Base-by-base conservation (phyloP, 345 rosid species). In the Zanthoxylum bungeanum region DNA sequence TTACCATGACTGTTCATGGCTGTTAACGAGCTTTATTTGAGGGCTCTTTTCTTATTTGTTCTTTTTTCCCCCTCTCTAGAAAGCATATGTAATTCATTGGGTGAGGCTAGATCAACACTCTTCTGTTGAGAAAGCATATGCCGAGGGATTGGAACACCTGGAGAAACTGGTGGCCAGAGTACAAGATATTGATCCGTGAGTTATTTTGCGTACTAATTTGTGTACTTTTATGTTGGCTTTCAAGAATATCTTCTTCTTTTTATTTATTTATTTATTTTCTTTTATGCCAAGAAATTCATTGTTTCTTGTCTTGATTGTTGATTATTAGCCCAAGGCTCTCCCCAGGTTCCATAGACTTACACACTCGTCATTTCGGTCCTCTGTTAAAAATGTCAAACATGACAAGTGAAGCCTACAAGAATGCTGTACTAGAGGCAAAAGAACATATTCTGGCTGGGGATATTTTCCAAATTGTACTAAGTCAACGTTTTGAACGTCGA, bases 391-490 rank as follows among this genome's bases (percentile, higher is more conserved):
- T 82, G 21, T 90, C 98, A 21, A 92, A 77, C 76, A 91, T 95
- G 88, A 79, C 86, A 24, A 63, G 86, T 6, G 92, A 89, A 47
- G 97, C 76, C 51, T 94, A 88, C 68, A 94, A 84, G 80, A 72
- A 77, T 24, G 81, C 89, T 40, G 97, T 92, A 17, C 76, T 84
- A 19, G 72, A 77, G 62, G 98, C 98, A 16, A 94, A 94, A 74
- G 97, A 92, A 60, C 91, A 92, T 70, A 94, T 95, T 67, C 84
- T 76, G 63, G 98, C 97, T 0, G 97, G 98, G 71, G 96, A 92
- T 79, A 92, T 92, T 33, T 94, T 90, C 81, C 97, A 88, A 86
- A 85, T 92, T 19, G 91, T 92, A 46, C 66, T 90, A 57, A 94
- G 98, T 67, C 98, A 94, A 51, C 85, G 98, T 50, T 94, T 94